Evolutionary conservation across 2,329 filamentous ascomycete genomes (phyloP).

Genomic region (Sporothrix pseudoabietina): DNA sequence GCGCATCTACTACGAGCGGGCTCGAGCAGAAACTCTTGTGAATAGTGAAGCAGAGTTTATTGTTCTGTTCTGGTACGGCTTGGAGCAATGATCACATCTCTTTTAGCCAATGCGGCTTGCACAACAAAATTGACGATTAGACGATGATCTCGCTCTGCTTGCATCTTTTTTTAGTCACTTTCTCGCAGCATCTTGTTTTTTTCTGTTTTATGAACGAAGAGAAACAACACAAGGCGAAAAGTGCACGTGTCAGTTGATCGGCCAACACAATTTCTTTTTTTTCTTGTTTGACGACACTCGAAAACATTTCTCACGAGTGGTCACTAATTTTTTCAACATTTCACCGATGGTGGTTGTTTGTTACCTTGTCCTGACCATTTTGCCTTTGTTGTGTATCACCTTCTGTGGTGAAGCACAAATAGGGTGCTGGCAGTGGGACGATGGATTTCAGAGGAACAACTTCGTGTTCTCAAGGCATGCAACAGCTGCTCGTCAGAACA

Average conservation of each 20-base stretch:
- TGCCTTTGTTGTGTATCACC: not conserved
- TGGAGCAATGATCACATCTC: not conserved
- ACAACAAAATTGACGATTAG: not conserved
- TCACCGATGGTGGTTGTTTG: not conserved
- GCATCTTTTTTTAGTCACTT: not conserved
- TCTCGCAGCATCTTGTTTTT: not conserved
- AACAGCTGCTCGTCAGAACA: not conserved
- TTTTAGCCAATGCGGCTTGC: not conserved
- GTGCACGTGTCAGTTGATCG: not conserved
- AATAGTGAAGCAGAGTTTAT: not conserved
- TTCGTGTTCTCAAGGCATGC: not conserved
- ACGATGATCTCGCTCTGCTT: not conserved
- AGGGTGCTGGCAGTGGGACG: slow-evolving; percentile 22
- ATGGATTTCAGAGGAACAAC: slow-evolving; percentile 16
- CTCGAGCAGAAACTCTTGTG: not conserved
- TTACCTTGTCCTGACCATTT: slow-evolving; percentile 22
- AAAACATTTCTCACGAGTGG: not conserved
- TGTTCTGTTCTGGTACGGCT: not conserved
- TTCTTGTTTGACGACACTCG: not conserved
- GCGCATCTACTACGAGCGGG: too few relatives aligned
- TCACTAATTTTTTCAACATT: slow-evolving; percentile 5
- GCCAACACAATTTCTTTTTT: not conserved
- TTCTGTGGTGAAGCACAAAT: not conserved
- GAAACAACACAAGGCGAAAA: not conserved
- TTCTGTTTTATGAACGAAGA: not conserved